phyloP scores from a whole-genome alignment of 345 rosid genomes.

The Linum trigynum region DNA sequence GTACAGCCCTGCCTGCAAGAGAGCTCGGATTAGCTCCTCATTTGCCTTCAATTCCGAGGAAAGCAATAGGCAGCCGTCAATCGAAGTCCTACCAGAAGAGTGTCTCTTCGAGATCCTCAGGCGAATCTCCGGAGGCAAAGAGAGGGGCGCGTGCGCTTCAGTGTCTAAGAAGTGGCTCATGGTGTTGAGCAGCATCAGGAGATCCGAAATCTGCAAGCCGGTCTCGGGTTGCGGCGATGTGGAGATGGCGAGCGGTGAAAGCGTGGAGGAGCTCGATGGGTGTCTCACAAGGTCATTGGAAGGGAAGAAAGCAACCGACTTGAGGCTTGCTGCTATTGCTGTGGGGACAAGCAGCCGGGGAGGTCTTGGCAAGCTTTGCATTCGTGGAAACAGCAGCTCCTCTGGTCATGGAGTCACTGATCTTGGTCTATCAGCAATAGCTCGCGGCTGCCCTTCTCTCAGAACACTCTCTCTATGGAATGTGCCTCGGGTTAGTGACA shows the following conservation, averaged over 20 bases:
- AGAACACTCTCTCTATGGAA: conserved; percentile 58
- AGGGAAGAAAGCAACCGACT: conserved; percentile 68
- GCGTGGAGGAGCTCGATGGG: conserved; percentile 32
- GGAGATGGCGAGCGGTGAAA: conserved; percentile 33
- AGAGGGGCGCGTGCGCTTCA: conserved; percentile 47
- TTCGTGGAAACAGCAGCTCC: conserved; percentile 37
- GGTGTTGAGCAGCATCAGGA: conserved; percentile 43
- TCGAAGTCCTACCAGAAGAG: conserved; percentile 62
- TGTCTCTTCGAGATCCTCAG: conserved; percentile 70
- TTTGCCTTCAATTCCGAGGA: conserved; percentile 16
- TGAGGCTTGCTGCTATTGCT: conserved; percentile 60
- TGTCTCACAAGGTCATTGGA: conserved; percentile 55
- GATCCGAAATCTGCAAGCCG: conserved; percentile 31
- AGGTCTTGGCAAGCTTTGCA: conserved; percentile 59
- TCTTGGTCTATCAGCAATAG: conserved; percentile 47
- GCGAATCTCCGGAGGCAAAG: conserved; percentile 40
- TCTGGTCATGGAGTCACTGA: conserved; percentile 40
- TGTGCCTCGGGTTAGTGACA: conserved; percentile 46
- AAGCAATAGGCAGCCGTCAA: conserved; percentile 33
- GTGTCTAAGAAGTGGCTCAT: conserved; percentile 68
- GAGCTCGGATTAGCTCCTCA: conserved; percentile 47
- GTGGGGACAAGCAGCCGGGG: conserved; percentile 55
- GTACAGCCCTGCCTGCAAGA: conserved; percentile 47
- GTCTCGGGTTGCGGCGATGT: conserved; percentile 25
- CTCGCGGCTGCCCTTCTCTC: conserved; percentile 58